Percentiles rank a stretch among this genome's conserved stretches.
Conservation (phyloP, 2,329 filamentous ascomycete genomes). For the Coniosporium tulheliwenetii region DNA sequence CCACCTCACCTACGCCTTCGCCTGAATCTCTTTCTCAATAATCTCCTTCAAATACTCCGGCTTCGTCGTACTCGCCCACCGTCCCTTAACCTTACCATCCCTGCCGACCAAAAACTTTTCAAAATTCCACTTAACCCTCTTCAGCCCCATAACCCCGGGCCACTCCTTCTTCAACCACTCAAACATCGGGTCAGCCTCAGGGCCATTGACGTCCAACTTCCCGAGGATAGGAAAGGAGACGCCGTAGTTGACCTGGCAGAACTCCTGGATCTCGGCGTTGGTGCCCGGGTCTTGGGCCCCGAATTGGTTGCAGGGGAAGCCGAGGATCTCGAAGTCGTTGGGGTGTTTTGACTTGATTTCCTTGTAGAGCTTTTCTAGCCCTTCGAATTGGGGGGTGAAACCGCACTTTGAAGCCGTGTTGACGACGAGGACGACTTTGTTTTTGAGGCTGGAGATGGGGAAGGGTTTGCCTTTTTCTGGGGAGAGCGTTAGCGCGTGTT, state of each 20-base stretch:
- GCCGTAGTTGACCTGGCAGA: constrained; percentile 90
- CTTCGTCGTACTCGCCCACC: constrained; percentile 82
- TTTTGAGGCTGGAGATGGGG: constrained; percentile 55
- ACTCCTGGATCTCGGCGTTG: constrained; percentile 44
- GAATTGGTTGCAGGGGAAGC: constrained; percentile 99
- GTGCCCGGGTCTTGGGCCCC: constrained; percentile 73
- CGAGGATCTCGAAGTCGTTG: constrained; percentile 72
- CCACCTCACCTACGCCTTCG: constrained; percentile 17
- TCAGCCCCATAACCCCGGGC: constrained; percentile 73
- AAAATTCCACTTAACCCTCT: constrained; percentile 98
- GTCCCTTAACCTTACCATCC: constrained; percentile 69
- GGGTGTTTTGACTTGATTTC: constrained; percentile 50
- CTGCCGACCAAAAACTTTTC: constrained; percentile 89
- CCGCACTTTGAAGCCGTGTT: constrained; percentile 99
- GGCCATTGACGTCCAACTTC: constrained; percentile 91
- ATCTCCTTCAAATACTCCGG: constrained; percentile 63
- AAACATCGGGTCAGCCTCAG: constrained; percentile 62
- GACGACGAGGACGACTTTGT: constrained; percentile 89
- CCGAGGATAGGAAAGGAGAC: constrained; percentile 81
- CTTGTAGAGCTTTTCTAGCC: constrained; percentile 84
- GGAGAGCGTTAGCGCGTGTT: constrained; percentile 5
- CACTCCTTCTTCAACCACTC: constrained; percentile 58
- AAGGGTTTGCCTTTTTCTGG: constrained; percentile 62
- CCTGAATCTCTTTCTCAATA: constrained; percentile 60
- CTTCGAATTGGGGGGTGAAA: constrained; percentile 90